Conservation (phyloP, 805 yeast species). For the Yarrowia sp. region DNA sequence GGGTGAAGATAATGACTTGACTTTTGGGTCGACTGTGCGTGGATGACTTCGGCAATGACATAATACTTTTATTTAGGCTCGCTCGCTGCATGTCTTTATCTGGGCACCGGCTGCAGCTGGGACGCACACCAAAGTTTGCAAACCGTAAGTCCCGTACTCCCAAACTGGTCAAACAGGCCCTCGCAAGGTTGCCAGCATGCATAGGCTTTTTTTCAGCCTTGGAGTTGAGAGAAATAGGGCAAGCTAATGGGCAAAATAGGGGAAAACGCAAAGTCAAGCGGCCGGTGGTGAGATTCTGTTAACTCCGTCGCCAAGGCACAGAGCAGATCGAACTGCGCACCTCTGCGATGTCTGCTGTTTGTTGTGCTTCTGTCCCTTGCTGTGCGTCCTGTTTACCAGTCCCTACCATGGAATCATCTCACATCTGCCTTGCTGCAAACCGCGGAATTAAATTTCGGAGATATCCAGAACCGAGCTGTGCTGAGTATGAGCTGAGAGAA, state of each 20-base stretch:
- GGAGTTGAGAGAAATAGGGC: constrained; percentile 6
- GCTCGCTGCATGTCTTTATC: constrained; percentile 22
- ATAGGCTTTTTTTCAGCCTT: constrained; percentile 17
- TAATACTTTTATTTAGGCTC: constrained; percentile 29
- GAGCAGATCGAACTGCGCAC: too few species aligned
- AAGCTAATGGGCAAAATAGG: constrained; percentile 4
- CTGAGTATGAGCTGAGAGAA: too few species aligned
- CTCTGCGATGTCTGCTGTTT: too few species aligned
- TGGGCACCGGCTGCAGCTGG: constrained; percentile 10
- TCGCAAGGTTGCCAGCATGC: neutral
- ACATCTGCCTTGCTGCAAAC: neutral
- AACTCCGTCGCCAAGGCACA: too few species aligned
- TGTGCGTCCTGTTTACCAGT: neutral
- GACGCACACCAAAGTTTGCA: neutral
- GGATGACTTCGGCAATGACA: constrained; percentile 34
- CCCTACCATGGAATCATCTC: neutral
- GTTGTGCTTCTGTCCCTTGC: too few species aligned
- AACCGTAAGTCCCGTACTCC: neutral
- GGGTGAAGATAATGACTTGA: constrained; percentile 13
- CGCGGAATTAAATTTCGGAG: constrained; percentile 15
- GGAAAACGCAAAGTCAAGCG: neutral
- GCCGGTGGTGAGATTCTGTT: too few species aligned
- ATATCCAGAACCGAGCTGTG: neutral
- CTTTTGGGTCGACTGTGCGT: neutral
- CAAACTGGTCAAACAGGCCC: neutral